Percentiles rank a stretch among this genome's conserved stretches.
Evolutionary conservation across 2,329 filamentous ascomycete species (phyloP).

Genomic region (Cordyceps militaris): DNA sequence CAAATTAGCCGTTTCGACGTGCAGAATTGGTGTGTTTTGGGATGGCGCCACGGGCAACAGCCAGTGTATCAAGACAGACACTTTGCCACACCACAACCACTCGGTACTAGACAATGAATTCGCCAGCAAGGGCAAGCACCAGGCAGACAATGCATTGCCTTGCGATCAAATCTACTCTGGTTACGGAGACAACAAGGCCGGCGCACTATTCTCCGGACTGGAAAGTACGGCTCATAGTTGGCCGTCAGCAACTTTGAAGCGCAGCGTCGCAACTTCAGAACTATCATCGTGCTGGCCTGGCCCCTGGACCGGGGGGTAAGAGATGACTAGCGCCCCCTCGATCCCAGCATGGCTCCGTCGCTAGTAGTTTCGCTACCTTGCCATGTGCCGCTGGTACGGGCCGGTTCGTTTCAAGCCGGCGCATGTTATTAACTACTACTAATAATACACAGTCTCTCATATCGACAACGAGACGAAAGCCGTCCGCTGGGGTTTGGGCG

Average conservation of each 20-base stretch:
- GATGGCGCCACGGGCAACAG: neutral
- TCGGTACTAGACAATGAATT: too few relatives aligned
- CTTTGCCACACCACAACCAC: neutral
- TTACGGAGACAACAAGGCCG: too few relatives aligned
- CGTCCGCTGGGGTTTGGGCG: neutral
- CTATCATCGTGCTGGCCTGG: neutral
- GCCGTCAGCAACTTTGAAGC: neutral
- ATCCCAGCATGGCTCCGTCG: conserved; percentile 4
- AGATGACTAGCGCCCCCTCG: neutral
- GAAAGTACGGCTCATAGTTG: neutral
- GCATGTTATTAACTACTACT: neutral
- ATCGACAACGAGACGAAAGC: conserved; percentile 5
- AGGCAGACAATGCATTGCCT: neutral
- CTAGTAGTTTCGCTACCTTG: conserved; percentile 10
- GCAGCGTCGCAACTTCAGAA: neutral
- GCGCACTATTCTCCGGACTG: too few relatives aligned
- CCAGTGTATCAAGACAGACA: neutral
- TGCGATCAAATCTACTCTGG: too few relatives aligned
- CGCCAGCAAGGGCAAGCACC: neutral
- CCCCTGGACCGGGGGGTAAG: conserved; percentile 5
- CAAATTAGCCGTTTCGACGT: neutral
- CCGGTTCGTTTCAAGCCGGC: conserved; percentile 9
- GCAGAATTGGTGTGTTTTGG: neutral
- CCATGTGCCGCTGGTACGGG: conserved; percentile 6
- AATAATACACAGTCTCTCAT: too few relatives aligned